Conservation (phyloP, 1,139 yeast genomes). For the Eremothecium cymbalariae region DNA sequence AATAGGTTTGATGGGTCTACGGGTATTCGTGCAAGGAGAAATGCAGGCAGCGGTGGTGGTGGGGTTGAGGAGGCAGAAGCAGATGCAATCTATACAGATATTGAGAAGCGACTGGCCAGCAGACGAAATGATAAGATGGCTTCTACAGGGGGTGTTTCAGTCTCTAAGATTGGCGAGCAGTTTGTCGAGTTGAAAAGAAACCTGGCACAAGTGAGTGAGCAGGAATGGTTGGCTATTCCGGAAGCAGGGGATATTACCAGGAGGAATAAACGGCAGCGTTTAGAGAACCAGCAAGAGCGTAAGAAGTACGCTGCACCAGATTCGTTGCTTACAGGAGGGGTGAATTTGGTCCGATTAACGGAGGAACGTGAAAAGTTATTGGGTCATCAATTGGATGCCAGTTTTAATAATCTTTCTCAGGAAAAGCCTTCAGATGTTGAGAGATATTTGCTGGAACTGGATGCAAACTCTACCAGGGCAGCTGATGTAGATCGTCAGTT, state of each 20-base stretch:
- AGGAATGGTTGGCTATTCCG: slow-evolving; percentile 77
- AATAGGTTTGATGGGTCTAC: too few species aligned
- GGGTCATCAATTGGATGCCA: slow-evolving; percentile 34
- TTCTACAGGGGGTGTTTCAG: slow-evolving; percentile 1
- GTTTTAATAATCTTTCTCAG: slow-evolving; percentile 22
- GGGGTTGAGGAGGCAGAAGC: slow-evolving; percentile 67
- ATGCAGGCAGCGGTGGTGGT: slow-evolving; percentile 22
- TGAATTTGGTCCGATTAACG: slow-evolving; percentile 32
- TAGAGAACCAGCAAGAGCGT: slow-evolving; percentile 54
- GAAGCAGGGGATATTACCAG: slow-evolving; percentile 86
- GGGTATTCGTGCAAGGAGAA: too few species aligned
- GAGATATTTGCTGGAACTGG: slow-evolving; percentile 37
- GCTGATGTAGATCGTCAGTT: slow-evolving; percentile 13
- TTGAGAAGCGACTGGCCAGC: slow-evolving; percentile 50
- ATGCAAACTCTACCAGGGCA: slow-evolving; percentile 13
- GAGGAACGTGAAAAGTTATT: slow-evolving; percentile 33
- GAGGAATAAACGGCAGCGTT: slow-evolving; percentile 62
- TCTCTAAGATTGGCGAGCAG: slow-evolving; percentile 36
- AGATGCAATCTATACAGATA: slow-evolving; percentile 53
- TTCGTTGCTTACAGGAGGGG: slow-evolving; percentile 37
- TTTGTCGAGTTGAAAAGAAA: slow-evolving; percentile 58
- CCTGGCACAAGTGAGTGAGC: slow-evolving; percentile 49
- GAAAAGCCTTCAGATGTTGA: slow-evolving; percentile 19
- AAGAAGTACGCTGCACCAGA: slow-evolving; percentile 84
- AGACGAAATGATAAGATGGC: slow-evolving; percentile 25